Base-by-base conservation (phyloP, 768 basidiomycete species). In the Tricholomella constricta region DNA sequence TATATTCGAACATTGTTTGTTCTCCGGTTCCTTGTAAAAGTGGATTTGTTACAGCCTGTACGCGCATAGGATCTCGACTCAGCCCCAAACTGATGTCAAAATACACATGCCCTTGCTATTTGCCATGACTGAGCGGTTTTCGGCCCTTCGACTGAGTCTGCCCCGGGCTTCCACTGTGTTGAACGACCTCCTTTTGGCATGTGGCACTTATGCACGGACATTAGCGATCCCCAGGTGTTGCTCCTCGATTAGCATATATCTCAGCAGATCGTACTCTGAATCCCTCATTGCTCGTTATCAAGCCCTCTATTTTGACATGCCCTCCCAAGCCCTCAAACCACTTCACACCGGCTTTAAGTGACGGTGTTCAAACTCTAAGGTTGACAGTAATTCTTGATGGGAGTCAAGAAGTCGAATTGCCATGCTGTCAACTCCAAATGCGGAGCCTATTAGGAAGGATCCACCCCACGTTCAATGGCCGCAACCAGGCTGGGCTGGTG, bases 371-470 rank as follows among this genome's bases (percentile, higher is more conserved):
- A 60, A 62, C 43, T 61, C 55, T 45, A 25, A 68, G 45, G 41
- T 64, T 65, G 15, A 66, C 56, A 0, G 65, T 64, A 20, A 68
- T 59, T 36, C 52, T 60, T 11, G 40, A 38, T n/a, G 53, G 55
- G 9, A 42, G 20, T 64, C 32, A 14, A 69, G 59, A 27, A 54
- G 65, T 22, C 54, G 38, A 36, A 64, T 61, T 6, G 65, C 58
- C n/a, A 61, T 45, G 1, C 54, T 59, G 45, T 65, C 65, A 35
- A 64, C 61, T 19, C 67, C 64, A 19, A 54, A 35, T 19, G 61
- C 62, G 32, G 67, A 65, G 5, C 65, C 64, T 27, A 67, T 48
- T 8, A 66, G 57, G 40, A 67, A 66, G 7, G 51, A 56, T 36
- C 65, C 57, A n/a, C 61, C 57, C 6, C 41, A 38, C n/a, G n/a